phyloP scores from a whole-genome alignment of 768 basidiomycete genomes.

The Suillus clintonianus region DNA sequence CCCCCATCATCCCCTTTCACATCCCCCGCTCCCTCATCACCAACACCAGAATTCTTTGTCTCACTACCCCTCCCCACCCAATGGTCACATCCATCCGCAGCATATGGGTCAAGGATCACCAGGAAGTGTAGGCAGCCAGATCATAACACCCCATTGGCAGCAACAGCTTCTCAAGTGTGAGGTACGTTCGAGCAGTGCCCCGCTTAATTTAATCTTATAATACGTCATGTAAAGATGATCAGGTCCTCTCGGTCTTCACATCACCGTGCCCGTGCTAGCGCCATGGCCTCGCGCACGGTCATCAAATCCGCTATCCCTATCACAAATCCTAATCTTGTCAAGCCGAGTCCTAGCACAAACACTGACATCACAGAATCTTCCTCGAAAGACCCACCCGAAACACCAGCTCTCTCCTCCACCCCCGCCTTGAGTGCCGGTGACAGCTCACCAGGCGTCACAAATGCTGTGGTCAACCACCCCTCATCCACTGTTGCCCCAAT shows the following conservation, averaged over 20 bases:
- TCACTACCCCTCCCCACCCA: slow-evolving; percentile 81
- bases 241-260: slow-evolving; percentile 87
- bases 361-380: slow-evolving; percentile 25
- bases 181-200: slow-evolving; percentile 48
- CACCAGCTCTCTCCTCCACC: slow-evolving; percentile 28
- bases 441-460: slow-evolving; percentile 35
- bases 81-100: slow-evolving; percentile 59
- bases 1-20: slow-evolving; percentile 47
- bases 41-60: slow-evolving; percentile 80
- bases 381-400: slow-evolving; percentile 30
- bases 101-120: slow-evolving; percentile 64
- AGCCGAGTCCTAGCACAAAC: slow-evolving; percentile 34
- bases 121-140: slow-evolving; percentile 53
- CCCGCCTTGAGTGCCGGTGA: slow-evolving; percentile 33
- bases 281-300: slow-evolving; percentile 86
- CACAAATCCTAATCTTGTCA: slow-evolving; percentile 81
- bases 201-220: slow-evolving; percentile 14
- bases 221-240: slow-evolving; percentile 57
- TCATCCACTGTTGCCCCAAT: slow-evolving; percentile 78
- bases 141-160: slow-evolving; percentile 87
- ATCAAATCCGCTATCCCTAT: slow-evolving; percentile 89
- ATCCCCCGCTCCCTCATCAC: slow-evolving; percentile 62
- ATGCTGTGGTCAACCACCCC: slow-evolving; percentile 55
- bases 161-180: slow-evolving; percentile 92
- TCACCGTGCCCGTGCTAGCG: slow-evolving; percentile 93